These are phyloP conservation scores for Penicillium sp. DNA, from an alignment of 2,329 filamentous ascomycete genomes.

Conservation along the genomic window DNA sequence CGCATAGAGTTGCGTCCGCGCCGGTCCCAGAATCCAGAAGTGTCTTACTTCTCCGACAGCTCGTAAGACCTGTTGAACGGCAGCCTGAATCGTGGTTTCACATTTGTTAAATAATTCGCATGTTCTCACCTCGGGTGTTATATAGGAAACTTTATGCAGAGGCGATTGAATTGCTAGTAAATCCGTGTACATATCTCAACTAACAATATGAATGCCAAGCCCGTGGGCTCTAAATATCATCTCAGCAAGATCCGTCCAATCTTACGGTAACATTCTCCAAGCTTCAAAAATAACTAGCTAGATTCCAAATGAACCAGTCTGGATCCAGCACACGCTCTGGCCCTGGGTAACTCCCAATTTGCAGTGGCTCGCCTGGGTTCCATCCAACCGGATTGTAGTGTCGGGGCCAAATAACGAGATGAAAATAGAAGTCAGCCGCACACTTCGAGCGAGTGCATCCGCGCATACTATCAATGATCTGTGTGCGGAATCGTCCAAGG, in stretches of 20 bases:
- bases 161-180: background rate
- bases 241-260: background rate
- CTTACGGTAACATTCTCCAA: background rate
- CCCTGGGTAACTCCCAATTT: background rate
- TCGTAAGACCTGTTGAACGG: conserved; percentile 4
- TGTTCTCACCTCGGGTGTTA: background rate
- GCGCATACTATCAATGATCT: background rate
- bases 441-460: background rate
- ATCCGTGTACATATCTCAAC: background rate
- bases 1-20: conserved; percentile 8
- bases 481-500: too few relatives aligned
- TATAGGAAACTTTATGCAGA: background rate
- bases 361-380: background rate
- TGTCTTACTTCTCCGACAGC: conserved; percentile 14
- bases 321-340: background rate
- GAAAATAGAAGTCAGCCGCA: conserved; percentile 1
- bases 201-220: background rate
- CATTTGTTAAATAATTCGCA: background rate
- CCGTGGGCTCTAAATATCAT: background rate
- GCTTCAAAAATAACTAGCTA: conserved; percentile 1
- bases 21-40: conserved; percentile 7
- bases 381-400: background rate
- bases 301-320: background rate
- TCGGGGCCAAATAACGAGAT: background rate
- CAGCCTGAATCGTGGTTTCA: background rate